Conservation (phyloP, 2,329 filamentous ascomycete species). For the Ophiostoma sp. region DNA sequence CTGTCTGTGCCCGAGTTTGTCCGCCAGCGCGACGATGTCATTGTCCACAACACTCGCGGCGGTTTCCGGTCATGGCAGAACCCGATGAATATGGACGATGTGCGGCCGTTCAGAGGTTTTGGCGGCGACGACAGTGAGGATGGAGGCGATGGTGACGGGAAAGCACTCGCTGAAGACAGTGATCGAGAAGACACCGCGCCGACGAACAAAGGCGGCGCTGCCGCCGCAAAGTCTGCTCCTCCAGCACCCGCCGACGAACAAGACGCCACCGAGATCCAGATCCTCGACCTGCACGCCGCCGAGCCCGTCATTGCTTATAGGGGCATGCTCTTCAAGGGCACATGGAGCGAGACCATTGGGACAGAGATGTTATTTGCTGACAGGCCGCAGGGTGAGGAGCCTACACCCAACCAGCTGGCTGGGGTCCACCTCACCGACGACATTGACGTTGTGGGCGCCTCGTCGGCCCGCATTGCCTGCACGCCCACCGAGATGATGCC, state of each 20-base stretch:
- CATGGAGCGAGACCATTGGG: conserved; percentile 80
- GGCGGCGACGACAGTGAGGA: conserved; percentile 20
- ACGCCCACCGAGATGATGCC: conserved; percentile 27
- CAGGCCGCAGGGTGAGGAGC: conserved; percentile 34
- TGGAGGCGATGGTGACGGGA: conserved; percentile 26
- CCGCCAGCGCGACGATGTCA: conserved; percentile 43
- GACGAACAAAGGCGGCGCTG: conserved; percentile 12
- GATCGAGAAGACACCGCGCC: background rate
- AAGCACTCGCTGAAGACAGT: background rate
- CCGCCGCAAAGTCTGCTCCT: background rate
- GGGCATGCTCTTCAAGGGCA: conserved; percentile 73
- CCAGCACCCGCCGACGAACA: background rate
- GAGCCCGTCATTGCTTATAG: conserved; percentile 80
- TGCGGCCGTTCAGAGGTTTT: conserved; percentile 25
- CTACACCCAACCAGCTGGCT: no score
- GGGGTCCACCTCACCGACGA: conserved; percentile 27
- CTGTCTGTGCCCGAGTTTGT: conserved; percentile 62
- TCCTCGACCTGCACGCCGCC: conserved; percentile 75
- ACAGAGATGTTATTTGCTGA: conserved; percentile 75
- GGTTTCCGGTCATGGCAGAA: conserved; percentile 48
- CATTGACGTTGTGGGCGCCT: conserved; percentile 35
- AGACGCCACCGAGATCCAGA: conserved; percentile 62
- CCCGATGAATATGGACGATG: conserved; percentile 33
- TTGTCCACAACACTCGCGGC: conserved; percentile 43
- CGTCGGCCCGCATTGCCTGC: conserved; percentile 30